Evolutionary conservation across 768 basidiomycete species (phyloP).

Genomic region (Leucocoprinus sp.): DNA sequence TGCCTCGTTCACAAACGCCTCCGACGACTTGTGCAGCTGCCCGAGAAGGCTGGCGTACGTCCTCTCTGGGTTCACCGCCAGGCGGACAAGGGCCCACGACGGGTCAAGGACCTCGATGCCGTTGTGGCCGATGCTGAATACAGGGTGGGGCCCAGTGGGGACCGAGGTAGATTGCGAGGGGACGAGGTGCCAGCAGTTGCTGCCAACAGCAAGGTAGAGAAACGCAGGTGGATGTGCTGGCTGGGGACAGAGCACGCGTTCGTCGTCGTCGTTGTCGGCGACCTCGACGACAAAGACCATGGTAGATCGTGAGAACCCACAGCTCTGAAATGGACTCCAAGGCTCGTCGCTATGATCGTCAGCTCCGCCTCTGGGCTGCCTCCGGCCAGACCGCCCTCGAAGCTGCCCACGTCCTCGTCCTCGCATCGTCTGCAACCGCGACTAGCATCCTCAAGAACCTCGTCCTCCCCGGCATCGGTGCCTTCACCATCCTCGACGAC

Average conservation of each 20-base stretch:
- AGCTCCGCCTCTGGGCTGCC: slow-evolving; percentile 91
- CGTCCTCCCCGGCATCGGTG: slow-evolving; percentile 92
- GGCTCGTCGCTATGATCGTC: slow-evolving; percentile 89
- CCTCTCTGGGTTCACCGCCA: slow-evolving; percentile 1
- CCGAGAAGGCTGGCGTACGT: slow-evolving; percentile 3
- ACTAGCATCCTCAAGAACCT: slow-evolving; percentile 93
- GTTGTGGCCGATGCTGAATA: slow-evolving; percentile 8
- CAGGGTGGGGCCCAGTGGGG: slow-evolving; percentile 1
- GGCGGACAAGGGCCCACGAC: slow-evolving; percentile 8
- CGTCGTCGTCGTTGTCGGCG: no score
- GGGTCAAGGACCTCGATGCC: slow-evolving; percentile 1
- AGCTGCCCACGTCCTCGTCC: slow-evolving; percentile 68
- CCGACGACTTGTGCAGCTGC: slow-evolving; percentile 3
- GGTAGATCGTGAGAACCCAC: neutral
- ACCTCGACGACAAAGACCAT: no score
- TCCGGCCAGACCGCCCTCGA: slow-evolving; percentile 89
- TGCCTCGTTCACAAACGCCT: slow-evolving; percentile 5
- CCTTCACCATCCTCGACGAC: slow-evolving; percentile 85
- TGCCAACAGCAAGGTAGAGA: no score
- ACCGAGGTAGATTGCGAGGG: slow-evolving; percentile 3
- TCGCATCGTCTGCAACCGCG: slow-evolving; percentile 76
- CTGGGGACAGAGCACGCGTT: no score
- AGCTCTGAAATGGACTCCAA: slow-evolving; percentile 54
- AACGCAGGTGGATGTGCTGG: no score
- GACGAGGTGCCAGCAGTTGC: slow-evolving; percentile 9